A percentile compares a stretch with the other conserved stretches of the same genome.
Conservation (phyloP, 352 stramenopile genomes). For the Aphanomyces astaci region DNA sequence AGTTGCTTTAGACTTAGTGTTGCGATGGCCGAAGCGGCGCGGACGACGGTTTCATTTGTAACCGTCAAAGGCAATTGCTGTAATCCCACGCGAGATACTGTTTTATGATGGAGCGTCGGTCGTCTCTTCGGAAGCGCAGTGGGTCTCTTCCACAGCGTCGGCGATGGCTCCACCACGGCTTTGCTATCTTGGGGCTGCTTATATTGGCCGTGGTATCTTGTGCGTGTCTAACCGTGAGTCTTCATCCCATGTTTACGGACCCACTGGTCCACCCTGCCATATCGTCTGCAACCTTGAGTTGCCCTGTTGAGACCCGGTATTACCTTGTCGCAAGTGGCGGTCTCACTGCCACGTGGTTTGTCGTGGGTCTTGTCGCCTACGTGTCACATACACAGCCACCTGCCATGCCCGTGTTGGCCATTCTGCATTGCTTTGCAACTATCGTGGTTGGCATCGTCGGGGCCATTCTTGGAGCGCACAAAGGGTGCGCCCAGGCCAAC, state of each 20-base stretch:
- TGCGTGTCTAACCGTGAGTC: neutral
- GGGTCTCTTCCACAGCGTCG: neutral
- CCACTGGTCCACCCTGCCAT: too few relatives aligned
- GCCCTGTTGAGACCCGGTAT: neutral
- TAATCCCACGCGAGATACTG: too few relatives aligned
- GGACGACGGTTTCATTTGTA: neutral
- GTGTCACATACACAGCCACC: neutral
- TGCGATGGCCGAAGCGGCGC: neutral
- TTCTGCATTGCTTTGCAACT: neutral
- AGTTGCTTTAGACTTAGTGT: too few relatives aligned
- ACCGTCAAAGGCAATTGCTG: too few relatives aligned
- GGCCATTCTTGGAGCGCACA: neutral
- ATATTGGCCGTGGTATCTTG: neutral
- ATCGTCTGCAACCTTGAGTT: too few relatives aligned
- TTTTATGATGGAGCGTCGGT: too few relatives aligned
- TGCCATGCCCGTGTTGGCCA: neutral
- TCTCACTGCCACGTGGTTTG: neutral
- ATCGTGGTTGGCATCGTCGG: constrained; percentile 1
- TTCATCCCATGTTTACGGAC: neutral
- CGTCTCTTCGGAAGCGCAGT: neutral
- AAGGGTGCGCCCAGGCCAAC: neutral
- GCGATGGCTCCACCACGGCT: neutral
- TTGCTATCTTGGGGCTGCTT: neutral
- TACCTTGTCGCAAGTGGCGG: neutral
- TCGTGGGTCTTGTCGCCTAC: neutral